Evolutionary conservation across 441 rosid genomes (phyloP), one percentile per base, ranked within the genome.

Genomic region (Raphanus hybrid): DNA sequence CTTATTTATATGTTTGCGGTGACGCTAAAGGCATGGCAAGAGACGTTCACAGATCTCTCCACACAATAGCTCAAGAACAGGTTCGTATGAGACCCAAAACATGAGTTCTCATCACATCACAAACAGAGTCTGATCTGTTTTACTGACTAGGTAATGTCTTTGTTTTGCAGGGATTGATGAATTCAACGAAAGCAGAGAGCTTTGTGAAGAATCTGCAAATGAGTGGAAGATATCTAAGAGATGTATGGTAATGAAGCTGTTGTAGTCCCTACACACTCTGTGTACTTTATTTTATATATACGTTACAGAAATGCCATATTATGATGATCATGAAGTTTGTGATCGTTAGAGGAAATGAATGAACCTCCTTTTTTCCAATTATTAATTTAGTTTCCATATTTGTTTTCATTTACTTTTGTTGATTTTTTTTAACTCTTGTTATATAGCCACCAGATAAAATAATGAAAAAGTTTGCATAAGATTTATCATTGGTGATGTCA

Each of bases 141-240:
- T 50, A 9, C 6, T 55, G 11, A 64, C 16, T 1, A 4, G 55
- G 50, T 62, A 8, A 9, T 52, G 64, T 73, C 3, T 41, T 55
- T 34, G 73, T 26, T 69, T 65, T 29, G 8, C 89, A 96, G 99
- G 99, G 99, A 79, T 86, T 93, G 18, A 76, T 93, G 3, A 90
- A 90, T 79, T 84, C 85, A 73, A 91, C 99, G 0, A 85, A 88
- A 79, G 92, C 97, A 0, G 99, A 96, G 85, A 81, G 92, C 85
- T 84, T 92, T 87, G 97, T 96, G 82, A 96, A 96, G 86, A 90
- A 88, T 81, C 89, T 96, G 71, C 99, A 96, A 86, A 93, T 78
- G 87, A 89, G 65, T 12, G 97, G 97, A 43, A 85, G 98, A 77
- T 96, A 96, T 82, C 83, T 92, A 0, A 96, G 99, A 20, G 99